These are phyloP conservation scores for Harringtonia aguacate DNA, from an alignment of 2,329 filamentous ascomycete species.

Conservation along the genomic window DNA sequence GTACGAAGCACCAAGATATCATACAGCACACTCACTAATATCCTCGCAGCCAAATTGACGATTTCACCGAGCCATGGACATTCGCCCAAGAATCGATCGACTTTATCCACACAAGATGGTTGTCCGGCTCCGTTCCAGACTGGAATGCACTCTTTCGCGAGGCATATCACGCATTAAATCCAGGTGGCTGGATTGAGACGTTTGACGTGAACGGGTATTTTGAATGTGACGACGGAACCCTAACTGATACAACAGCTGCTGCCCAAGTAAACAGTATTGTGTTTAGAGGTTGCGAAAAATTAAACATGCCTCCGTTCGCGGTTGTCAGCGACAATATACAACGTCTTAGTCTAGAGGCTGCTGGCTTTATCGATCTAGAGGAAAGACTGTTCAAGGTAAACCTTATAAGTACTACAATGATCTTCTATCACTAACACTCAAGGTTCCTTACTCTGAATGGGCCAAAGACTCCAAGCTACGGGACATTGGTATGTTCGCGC, in stretches of 20 bases:
- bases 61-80: slow-evolving; percentile 42
- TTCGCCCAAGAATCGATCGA: slow-evolving; percentile 36
- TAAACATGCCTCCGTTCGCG: no score
- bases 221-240: slow-evolving; percentile 16
- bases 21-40: background rate
- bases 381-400: background rate
- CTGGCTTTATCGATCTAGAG: slow-evolving; percentile 2
- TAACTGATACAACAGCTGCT: background rate
- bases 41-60: slow-evolving; percentile 37
- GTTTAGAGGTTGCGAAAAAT: no score
- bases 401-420: no score
- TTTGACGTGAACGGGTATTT: slow-evolving; percentile 10
- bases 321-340: background rate
- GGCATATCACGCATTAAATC: slow-evolving; percentile 36
- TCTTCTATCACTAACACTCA: no score
- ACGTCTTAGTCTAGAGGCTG: background rate
- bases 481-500: background rate
- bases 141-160: slow-evolving; percentile 38
- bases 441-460: background rate
- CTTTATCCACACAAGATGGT: slow-evolving; percentile 44
- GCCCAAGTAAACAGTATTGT: no score
- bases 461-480: background rate
- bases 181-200: slow-evolving; percentile 31
- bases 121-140: slow-evolving; percentile 41
- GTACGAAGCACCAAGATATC: background rate